Evolutionary conservation across 768 basidiomycete species (phyloP).

Genomic region (Kwoniella newhampshirensis): DNA sequence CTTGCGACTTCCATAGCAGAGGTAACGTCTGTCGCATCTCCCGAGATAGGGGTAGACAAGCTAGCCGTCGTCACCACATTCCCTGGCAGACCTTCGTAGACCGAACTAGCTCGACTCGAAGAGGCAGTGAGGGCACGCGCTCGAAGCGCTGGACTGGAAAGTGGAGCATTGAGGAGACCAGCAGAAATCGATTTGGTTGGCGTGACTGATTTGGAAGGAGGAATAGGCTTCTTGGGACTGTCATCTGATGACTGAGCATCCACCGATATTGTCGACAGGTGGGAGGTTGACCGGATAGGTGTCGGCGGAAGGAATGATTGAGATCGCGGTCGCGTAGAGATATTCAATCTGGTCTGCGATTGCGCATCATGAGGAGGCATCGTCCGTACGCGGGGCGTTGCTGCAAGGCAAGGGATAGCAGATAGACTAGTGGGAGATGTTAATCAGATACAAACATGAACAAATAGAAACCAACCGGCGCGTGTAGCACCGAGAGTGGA

Average conservation of each 20-base stretch:
- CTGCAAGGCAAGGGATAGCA: too few species aligned
- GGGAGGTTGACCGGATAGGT: slow-evolving; percentile 31
- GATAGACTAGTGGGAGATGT: too few species aligned
- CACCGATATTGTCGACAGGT: slow-evolving; percentile 29
- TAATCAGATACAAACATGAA: too few species aligned
- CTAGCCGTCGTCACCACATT: not conserved
- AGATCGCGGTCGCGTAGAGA: not conserved
- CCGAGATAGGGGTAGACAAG: slow-evolving; percentile 3
- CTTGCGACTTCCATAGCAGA: too few species aligned
- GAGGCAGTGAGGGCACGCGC: slow-evolving; percentile 6
- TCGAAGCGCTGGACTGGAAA: not conserved
- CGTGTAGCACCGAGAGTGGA: too few species aligned
- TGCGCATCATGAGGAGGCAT: too few species aligned
- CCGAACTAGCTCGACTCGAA: slow-evolving; percentile 3
- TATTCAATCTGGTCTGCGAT: not conserved
- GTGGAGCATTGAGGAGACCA: not conserved
- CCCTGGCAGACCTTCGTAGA: not conserved
- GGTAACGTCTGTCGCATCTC: not conserved
- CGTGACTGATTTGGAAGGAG: not conserved
- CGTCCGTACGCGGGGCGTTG: too few species aligned
- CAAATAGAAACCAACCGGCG: too few species aligned
- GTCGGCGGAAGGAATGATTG: slow-evolving; percentile 22
- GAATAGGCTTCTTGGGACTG: not conserved
- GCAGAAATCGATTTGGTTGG: not conserved
- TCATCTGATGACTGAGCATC: slow-evolving; percentile 9